Base-by-base conservation (phyloP, 73 alveolate genomes). In the Tetrahymena malaccensis region DNA sequence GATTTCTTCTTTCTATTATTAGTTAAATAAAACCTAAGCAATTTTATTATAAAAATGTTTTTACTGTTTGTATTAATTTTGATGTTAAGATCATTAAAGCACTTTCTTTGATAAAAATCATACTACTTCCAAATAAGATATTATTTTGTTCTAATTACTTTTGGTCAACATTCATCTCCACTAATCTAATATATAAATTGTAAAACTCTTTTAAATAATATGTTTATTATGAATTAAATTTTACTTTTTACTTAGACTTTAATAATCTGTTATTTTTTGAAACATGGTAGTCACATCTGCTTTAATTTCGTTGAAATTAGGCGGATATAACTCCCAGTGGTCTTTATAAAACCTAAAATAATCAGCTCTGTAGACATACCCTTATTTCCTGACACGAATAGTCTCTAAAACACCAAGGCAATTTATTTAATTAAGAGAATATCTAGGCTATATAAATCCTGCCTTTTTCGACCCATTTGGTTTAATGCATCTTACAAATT, bases 401-500 rank as follows among this genome's bases (percentile, higher is more conserved):
- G 99, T 97, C 94, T 99, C 99, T 44, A 99, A 96, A 44, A 99
- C 99, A 43, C 99, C 99, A 98, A 99, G 98, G 96, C 98, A 99
- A 55, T 98, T 98, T 83, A 99, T 98, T 95, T 99, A 98, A 40
- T 97, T 96, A 33, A 99, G 97, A 83, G 99, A 94, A 98, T 97
- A 97, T 33, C 98, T 97, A 93, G 96, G 94, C 40, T 98, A 96
- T 89, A 98, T 96, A 3, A 50, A 15, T 35, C 95, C 94, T 17
- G 98, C 96, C 56, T 96, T 95, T 96, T 99, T 99, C 57, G 94
- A 96, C 83, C 97, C 99, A 94, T 98, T 98, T 27, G 99, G 99
- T 94, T 99, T 99, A 40, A 99, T 96, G 93, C 99, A 99, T 94
- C 99, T 96, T 7, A 99, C 98, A 96, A 98, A 99, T 70, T 98